Percentiles rank a stretch among this genome's conserved stretches.
Evolutionary conservation across 805 yeast genomes (phyloP).

Genomic region (Geotrichum ghanense): DNA sequence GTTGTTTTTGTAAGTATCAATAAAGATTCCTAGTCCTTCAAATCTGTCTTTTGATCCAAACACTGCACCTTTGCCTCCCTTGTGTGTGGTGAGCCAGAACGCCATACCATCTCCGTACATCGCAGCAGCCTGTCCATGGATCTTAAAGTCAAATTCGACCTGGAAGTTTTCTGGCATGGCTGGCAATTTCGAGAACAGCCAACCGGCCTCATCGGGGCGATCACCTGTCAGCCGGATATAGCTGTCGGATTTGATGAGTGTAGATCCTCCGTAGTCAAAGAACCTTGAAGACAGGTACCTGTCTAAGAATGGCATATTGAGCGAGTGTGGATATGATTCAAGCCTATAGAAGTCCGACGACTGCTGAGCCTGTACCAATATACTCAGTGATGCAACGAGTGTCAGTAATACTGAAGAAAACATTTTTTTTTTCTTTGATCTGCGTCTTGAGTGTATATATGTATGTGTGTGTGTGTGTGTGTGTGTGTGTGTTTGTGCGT

Average conservation of each 20-base stretch:
- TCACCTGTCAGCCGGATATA: slow-evolving; percentile 37
- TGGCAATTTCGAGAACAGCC: slow-evolving; percentile 34
- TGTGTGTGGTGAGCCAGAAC: slow-evolving; percentile 46
- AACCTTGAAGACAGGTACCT: slow-evolving; percentile 19
- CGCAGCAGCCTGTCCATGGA: slow-evolving; percentile 35
- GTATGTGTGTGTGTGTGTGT: too few relatives aligned
- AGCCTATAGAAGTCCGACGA: slow-evolving; percentile 4
- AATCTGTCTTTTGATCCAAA: slow-evolving; percentile 61
- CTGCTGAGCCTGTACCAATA: too few relatives aligned
- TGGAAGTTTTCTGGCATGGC: slow-evolving; percentile 25
- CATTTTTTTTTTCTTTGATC: too few relatives aligned
- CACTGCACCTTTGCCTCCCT: slow-evolving; percentile 46
- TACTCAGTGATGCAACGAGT: too few relatives aligned
- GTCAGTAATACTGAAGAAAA: too few relatives aligned
- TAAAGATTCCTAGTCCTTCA: slow-evolving; percentile 58
- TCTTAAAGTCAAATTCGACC: slow-evolving; percentile 50
- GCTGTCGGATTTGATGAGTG: slow-evolving; percentile 22
- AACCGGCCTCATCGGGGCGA: slow-evolving; percentile 39
- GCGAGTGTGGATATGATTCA: slow-evolving; percentile 10
- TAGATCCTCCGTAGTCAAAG: slow-evolving; percentile 27
- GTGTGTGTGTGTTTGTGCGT: too few relatives aligned
- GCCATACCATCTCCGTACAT: slow-evolving; percentile 79
- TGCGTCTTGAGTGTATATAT: too few relatives aligned
- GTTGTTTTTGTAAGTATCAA: slow-evolving; percentile 73
- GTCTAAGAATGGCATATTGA: slow-evolving; percentile 21